Evolutionary conservation across 1,284 basidiomycete genomes (phyloP).

Genomic region (Leccinum subrobustum): DNA sequence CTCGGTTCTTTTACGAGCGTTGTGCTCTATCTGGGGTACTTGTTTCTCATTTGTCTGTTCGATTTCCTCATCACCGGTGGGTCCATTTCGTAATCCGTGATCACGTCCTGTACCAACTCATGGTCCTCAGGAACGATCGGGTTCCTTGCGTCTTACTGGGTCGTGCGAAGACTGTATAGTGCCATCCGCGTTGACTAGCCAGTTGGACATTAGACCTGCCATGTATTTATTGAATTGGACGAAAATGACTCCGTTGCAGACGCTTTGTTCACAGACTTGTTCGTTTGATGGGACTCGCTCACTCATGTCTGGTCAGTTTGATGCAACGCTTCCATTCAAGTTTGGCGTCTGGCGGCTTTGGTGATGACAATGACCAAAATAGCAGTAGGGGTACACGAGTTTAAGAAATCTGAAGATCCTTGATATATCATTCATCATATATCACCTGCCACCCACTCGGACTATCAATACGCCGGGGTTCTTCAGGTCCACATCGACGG

Average conservation of each 20-base stretch:
- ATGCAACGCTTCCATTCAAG: neutral
- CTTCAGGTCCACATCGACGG: constrained; percentile 62
- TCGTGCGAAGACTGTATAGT: constrained; percentile 77
- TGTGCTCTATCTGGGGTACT: constrained; percentile 89
- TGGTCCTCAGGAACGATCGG: constrained; percentile 69
- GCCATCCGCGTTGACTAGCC: constrained; percentile 72
- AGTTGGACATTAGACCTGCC: neutral
- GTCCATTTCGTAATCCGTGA: constrained; percentile 21
- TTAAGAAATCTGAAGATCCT: neutral
- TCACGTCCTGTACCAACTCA: constrained; percentile 6
- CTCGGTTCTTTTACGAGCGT: constrained; percentile 84
- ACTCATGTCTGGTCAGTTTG: neutral
- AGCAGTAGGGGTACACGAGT: neutral
- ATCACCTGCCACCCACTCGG: constrained; percentile 41
- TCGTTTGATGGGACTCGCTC: neutral
- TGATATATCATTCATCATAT: neutral
- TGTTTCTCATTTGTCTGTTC: constrained; percentile 79
- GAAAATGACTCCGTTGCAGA: neutral
- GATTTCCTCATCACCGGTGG: constrained; percentile 88
- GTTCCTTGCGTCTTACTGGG: constrained; percentile 87
- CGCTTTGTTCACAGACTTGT: neutral
- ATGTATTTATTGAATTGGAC: constrained; percentile 21
- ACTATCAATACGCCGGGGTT: constrained; percentile 89
- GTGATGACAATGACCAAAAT: neutral
- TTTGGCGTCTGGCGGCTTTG: neutral